Conservation (phyloP, 768 basidiomycete species). For the Hebeloma cylindrosporum region DNA sequence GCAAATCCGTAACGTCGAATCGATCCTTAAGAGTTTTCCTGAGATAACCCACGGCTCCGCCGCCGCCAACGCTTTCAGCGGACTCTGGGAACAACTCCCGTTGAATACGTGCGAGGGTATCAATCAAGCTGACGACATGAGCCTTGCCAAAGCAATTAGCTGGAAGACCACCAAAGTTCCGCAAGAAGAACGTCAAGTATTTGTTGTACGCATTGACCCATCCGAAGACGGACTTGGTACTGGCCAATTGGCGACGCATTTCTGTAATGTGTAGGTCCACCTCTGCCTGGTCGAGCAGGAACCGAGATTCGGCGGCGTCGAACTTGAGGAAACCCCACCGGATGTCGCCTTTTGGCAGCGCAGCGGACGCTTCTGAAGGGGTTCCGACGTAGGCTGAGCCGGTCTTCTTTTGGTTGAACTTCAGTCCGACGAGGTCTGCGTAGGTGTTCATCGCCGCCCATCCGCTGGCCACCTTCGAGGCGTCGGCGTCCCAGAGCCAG, state of each 20-base stretch:
- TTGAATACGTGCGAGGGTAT: slow-evolving; percentile 34
- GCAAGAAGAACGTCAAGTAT: slow-evolving; percentile 38
- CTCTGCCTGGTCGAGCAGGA: slow-evolving; percentile 37
- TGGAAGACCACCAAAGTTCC: slow-evolving; percentile 37
- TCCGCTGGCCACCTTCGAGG: slow-evolving; percentile 32
- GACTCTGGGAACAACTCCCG: slow-evolving; percentile 30
- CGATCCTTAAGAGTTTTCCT: slow-evolving; percentile 26
- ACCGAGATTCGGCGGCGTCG: slow-evolving; percentile 28
- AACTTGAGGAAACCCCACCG: slow-evolving; percentile 43
- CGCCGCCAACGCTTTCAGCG: slow-evolving; percentile 5
- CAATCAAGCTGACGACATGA: slow-evolving; percentile 32
- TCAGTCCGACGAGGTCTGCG: slow-evolving; percentile 39
- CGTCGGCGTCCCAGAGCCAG: slow-evolving; percentile 41
- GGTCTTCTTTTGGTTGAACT: slow-evolving; percentile 42
- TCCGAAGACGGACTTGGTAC: slow-evolving; percentile 38
- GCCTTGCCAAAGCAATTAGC: slow-evolving; percentile 32
- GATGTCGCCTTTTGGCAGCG: slow-evolving; percentile 35
- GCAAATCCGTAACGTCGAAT: slow-evolving; percentile 34
- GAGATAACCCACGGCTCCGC: slow-evolving; percentile 24
- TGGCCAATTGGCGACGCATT: slow-evolving; percentile 35
- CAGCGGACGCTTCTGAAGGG: neutral
- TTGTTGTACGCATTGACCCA: slow-evolving; percentile 41
- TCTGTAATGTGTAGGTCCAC: slow-evolving; percentile 38
- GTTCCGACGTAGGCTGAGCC: slow-evolving; percentile 38
- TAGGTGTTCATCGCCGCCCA: slow-evolving; percentile 46